Conservation (phyloP, 2,329 filamentous ascomycete genomes). For the Akanthomyces muscarius region DNA sequence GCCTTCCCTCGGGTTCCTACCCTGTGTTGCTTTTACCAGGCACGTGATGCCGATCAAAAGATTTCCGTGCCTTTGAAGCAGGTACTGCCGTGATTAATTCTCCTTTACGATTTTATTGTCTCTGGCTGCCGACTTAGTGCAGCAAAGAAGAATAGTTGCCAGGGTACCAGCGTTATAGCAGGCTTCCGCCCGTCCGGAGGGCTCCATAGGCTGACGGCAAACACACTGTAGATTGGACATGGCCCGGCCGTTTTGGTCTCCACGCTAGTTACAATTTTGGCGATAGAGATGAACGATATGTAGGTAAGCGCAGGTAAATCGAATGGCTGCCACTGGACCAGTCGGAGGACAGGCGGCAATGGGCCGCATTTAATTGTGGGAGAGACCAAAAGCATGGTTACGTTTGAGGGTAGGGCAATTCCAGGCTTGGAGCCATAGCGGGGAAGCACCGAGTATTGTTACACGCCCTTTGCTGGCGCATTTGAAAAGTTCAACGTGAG, state of each 20-base stretch:
- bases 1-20: background rate
- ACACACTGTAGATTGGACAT: background rate
- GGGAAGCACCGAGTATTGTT: background rate
- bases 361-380: conserved; percentile 14
- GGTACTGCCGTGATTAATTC: too few species aligned
- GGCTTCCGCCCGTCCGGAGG: conserved; percentile 14
- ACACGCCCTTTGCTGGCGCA: background rate
- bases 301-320: background rate
- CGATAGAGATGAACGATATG: conserved; percentile 5
- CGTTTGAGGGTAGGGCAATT: conserved; percentile 1
- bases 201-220: background rate
- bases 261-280: background rate
- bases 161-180: background rate
- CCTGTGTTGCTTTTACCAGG: background rate
- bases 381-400: conserved; percentile 7
- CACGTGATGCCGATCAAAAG: background rate
- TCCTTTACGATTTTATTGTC: background rate
- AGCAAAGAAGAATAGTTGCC: background rate
- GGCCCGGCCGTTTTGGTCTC: background rate
- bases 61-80: too few species aligned
- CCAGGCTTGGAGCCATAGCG: background rate
- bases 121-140: too few species aligned
- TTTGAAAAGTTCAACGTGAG: background rate
- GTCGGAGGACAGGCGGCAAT: background rate
- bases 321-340: background rate